phyloP scores from a whole-genome alignment of 23 red algal species.

The Gracilaria caudata region DNA sequence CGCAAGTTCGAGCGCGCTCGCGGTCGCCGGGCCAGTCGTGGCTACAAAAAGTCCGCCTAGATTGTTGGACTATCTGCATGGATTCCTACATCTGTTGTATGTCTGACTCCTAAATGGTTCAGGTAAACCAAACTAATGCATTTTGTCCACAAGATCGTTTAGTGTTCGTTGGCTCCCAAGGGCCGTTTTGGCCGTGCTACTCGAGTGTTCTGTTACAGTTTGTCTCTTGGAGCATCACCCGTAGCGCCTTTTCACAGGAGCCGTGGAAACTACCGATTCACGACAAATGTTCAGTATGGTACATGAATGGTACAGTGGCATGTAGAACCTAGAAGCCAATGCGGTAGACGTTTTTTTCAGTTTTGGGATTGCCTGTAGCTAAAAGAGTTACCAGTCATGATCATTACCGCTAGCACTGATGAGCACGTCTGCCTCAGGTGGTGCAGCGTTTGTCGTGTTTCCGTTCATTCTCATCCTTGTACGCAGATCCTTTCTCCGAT shows the following conservation, averaged over 20 bases:
- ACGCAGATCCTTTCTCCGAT: slow-evolving; percentile 60
- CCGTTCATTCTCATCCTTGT: slow-evolving; percentile 59
- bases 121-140: slow-evolving; percentile 27
- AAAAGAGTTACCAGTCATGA: slow-evolving; percentile 17
- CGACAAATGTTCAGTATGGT: not conserved
- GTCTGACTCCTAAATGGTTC: slow-evolving; percentile 9
- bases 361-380: not conserved
- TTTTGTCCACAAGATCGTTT: not conserved
- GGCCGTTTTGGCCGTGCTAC: not conserved
- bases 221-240: not conserved
- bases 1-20: slow-evolving; percentile 97
- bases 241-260: not conserved
- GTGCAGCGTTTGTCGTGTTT: not conserved
- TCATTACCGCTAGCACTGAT: slow-evolving; percentile 36
- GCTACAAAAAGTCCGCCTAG: slow-evolving; percentile 90
- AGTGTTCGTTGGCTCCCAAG: slow-evolving; percentile 6
- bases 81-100: slow-evolving; percentile 14
- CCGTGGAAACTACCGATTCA: not conserved
- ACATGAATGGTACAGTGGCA: not conserved
- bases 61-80: slow-evolving; percentile 3
- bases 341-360: not conserved
- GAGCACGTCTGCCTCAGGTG: slow-evolving; percentile 8
- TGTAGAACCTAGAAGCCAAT: not conserved
- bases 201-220: not conserved
- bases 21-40: slow-evolving; percentile 88